Percentiles rank a stretch among this genome's conserved stretches.
Conservation (phyloP, 2,329 filamentous ascomycete species). For the Colletotrichum sp. region DNA sequence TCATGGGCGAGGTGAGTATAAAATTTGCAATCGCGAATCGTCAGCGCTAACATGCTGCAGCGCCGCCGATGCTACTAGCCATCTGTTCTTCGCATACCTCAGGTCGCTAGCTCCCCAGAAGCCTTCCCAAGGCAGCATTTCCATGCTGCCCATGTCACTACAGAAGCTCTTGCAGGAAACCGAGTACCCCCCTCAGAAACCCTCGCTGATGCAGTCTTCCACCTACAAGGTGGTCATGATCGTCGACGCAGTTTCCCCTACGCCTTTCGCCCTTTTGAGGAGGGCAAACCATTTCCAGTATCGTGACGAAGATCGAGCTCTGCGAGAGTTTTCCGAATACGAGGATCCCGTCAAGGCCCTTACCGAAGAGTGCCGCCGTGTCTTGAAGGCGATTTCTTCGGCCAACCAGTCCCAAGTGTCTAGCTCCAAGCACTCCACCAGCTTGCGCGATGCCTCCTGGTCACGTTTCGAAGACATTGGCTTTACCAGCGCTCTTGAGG, state of each 20-base stretch:
- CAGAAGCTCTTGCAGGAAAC: conserved; percentile 91
- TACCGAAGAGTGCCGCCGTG: conserved; percentile 92
- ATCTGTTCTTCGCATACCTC: conserved; percentile 97
- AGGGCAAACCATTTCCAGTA: conserved; percentile 96
- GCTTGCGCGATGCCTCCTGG: conserved; percentile 87
- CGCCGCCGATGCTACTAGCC: conserved; percentile 93
- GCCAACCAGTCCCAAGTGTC: conserved; percentile 85
- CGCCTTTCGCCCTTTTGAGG: conserved; percentile 88
- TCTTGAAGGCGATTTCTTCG: conserved; percentile 85
- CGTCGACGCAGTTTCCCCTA: conserved; percentile 92
- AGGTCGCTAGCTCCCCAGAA: conserved; percentile 87
- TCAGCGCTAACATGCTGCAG: conserved; percentile 50
- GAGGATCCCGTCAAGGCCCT: conserved; percentile 88
- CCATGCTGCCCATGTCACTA: conserved; percentile 85
- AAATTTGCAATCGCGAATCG: background rate
- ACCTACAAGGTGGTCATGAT: conserved; percentile 97
- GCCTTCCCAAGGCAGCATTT: conserved; percentile 77
- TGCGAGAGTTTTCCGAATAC: conserved; percentile 86
- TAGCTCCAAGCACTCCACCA: conserved; percentile 72
- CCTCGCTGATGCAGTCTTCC: conserved; percentile 75
- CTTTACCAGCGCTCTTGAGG: conserved; percentile 78
- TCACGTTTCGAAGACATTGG: conserved; percentile 96
- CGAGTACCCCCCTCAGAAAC: conserved; percentile 87
- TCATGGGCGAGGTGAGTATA: conserved; percentile 76
- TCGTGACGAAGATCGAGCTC: conserved; percentile 82